Conservation (phyloP, 257 asterid species). For the Scutellaria minor region DNA sequence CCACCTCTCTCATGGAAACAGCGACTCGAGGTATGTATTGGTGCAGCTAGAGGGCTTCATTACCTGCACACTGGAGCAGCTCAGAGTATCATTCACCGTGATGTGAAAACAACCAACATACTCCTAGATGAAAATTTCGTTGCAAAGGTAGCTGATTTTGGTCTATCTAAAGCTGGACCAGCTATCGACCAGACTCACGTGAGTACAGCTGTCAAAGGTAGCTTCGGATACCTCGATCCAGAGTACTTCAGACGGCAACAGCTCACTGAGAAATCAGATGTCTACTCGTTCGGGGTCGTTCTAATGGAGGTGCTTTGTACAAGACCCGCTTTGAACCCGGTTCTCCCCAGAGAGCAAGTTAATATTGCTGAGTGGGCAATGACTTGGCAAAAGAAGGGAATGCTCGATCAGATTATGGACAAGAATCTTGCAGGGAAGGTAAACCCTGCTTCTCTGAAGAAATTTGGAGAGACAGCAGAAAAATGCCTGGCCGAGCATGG, state of each 20-base stretch:
- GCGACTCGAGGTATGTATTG: slow-evolving; percentile 79
- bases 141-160: slow-evolving; percentile 84
- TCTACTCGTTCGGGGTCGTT: slow-evolving; percentile 82
- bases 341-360: slow-evolving; percentile 79
- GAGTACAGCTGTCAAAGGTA: slow-evolving; percentile 85
- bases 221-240: slow-evolving; percentile 84
- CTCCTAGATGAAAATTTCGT: slow-evolving; percentile 70
- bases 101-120: slow-evolving; percentile 78
- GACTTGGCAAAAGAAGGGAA: slow-evolving; percentile 83
- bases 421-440: slow-evolving; percentile 67
- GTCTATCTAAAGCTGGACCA: slow-evolving; percentile 79
- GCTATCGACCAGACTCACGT: slow-evolving; percentile 80
- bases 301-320: slow-evolving; percentile 79
- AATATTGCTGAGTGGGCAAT: slow-evolving; percentile 89
- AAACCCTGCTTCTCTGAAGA: slow-evolving; percentile 64
- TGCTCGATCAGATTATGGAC: slow-evolving; percentile 75
- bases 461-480: slow-evolving; percentile 81
- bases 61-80: slow-evolving; percentile 84
- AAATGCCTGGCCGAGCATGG: slow-evolving; percentile 78
- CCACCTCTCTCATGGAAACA: slow-evolving; percentile 72
- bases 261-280: slow-evolving; percentile 82
- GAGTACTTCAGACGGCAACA: slow-evolving; percentile 85
- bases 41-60: slow-evolving; percentile 84
- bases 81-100: slow-evolving; percentile 77
- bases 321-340: slow-evolving; percentile 79